These are phyloP conservation scores for Pisolithus orientalis DNA, from an alignment of 768 basidiomycete genomes.

Conservation along the genomic window DNA sequence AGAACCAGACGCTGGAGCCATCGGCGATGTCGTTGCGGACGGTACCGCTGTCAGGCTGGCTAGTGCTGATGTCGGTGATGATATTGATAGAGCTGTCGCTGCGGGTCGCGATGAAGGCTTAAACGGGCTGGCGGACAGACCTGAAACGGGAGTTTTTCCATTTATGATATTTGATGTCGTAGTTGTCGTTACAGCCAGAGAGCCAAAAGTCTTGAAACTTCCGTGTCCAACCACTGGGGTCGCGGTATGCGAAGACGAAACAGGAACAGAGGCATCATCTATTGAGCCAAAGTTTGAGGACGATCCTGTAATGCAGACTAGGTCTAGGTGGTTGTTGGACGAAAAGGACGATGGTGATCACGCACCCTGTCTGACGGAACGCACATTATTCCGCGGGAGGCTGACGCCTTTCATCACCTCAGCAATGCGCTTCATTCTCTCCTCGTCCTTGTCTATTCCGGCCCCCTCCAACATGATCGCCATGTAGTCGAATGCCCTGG, in stretches of 20 bases:
- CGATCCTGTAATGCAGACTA: constrained; percentile 37
- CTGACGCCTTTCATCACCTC: constrained; percentile 64
- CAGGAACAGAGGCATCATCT: constrained; percentile 68
- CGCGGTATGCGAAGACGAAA: constrained; percentile 78
- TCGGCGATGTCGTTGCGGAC: constrained; percentile 21
- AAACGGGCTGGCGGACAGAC: constrained; percentile 34
- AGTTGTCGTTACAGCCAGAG: constrained; percentile 47
- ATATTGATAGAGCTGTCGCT: constrained; percentile 12
- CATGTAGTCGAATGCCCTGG: constrained; percentile 74
- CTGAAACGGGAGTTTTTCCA: constrained; percentile 50
- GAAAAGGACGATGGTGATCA: constrained; percentile 5
- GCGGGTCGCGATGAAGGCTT: constrained; percentile 23
- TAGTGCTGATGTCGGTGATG: constrained; percentile 28
- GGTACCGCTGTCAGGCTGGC: constrained; percentile 29
- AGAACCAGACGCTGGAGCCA: not conserved
- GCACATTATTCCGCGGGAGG: constrained; percentile 57
- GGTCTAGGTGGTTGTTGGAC: not conserved
- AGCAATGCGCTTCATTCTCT: constrained; percentile 48
- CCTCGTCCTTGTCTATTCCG: constrained; percentile 68
- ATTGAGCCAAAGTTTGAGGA: constrained; percentile 87
- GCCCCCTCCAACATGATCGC: constrained; percentile 69
- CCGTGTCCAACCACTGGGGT: constrained; percentile 59
- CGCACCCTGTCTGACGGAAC: constrained; percentile 63
- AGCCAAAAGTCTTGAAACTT: constrained; percentile 77
- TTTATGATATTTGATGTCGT: constrained; percentile 47